Conservation (phyloP, 2,329 filamentous ascomycete species). For the Talaromyces sp. region DNA sequence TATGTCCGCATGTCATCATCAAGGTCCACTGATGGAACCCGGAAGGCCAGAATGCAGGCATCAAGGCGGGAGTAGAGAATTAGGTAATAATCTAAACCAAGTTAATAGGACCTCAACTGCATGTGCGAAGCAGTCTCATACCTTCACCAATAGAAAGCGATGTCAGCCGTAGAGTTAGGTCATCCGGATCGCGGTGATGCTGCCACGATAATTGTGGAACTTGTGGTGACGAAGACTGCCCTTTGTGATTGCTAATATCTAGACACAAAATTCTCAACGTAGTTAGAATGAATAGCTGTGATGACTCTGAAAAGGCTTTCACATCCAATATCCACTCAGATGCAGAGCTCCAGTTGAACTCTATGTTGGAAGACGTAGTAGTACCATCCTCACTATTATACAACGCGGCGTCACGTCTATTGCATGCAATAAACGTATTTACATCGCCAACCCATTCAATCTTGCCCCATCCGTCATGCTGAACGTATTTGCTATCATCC, state of each 20-base stretch:
- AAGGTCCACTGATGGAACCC: conserved; percentile 21
- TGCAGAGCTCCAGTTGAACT: conserved; percentile 29
- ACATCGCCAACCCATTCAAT: conserved; percentile 36
- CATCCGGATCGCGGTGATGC: conserved; percentile 51
- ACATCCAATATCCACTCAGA: conserved; percentile 54
- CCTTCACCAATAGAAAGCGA: conserved; percentile 26
- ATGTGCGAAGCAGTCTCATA: conserved; percentile 16
- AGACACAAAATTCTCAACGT: conserved; percentile 46
- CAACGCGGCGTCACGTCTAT: conserved; percentile 38
- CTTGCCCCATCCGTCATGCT: conserved; percentile 40
- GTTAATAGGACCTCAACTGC: background rate
- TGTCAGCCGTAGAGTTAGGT: conserved; percentile 44
- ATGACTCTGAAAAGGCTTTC: conserved; percentile 31
- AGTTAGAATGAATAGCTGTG: conserved; percentile 50
- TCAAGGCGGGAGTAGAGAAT: conserved; percentile 37
- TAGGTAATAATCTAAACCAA: conserved; percentile 28
- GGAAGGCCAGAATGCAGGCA: conserved; percentile 26
- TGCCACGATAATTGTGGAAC: conserved; percentile 42
- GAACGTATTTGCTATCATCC: conserved; percentile 5
- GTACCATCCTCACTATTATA: conserved; percentile 26
- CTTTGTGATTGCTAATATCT: conserved; percentile 27
- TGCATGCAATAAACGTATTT: conserved; percentile 47
- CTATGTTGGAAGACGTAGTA: conserved; percentile 23
- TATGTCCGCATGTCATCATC: conserved; percentile 17
- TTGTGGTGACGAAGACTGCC: conserved; percentile 23